Evolutionary conservation across 176 grass and related monocot genomes (phyloP).

Genomic region (Ensete glaucum): DNA sequence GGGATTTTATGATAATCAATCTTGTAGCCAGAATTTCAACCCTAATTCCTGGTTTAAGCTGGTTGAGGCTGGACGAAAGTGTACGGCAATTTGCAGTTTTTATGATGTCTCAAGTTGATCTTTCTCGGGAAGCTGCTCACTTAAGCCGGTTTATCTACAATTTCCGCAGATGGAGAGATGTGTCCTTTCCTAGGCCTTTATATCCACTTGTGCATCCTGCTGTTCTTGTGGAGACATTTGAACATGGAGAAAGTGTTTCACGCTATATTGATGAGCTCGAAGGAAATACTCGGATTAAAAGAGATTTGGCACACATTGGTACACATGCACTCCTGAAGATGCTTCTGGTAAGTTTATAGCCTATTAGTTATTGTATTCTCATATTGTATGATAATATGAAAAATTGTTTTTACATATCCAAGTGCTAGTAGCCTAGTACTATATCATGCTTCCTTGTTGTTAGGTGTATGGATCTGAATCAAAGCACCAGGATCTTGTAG

Average conservation of each 20-base stretch:
- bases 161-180: constrained; percentile 75
- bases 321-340: constrained; percentile 96
- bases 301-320: constrained; percentile 71
- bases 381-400: neutral
- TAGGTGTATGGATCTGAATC: neutral
- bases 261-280: constrained; percentile 57
- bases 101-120: constrained; percentile 98
- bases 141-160: constrained; percentile 90
- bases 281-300: constrained; percentile 58
- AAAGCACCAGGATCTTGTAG: neutral
- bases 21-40: constrained; percentile 51
- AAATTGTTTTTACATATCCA: constrained; percentile 5
- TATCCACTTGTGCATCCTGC: constrained; percentile 97
- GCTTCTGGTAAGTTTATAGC: constrained; percentile 57
- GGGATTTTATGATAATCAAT: constrained; percentile 86
- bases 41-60: constrained; percentile 66
- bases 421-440: neutral
- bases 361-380: constrained; percentile 1
- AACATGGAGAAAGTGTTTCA: constrained; percentile 91
- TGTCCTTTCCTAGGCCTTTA: constrained; percentile 86
- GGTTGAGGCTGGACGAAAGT: constrained; percentile 96
- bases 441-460: neutral
- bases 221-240: constrained; percentile 96
- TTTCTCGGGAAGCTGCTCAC: constrained; percentile 89
- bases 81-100: constrained; percentile 82